Base-by-base conservation (phyloP, 2,329 filamentous ascomycete genomes). In the Apiospora aurea region DNA sequence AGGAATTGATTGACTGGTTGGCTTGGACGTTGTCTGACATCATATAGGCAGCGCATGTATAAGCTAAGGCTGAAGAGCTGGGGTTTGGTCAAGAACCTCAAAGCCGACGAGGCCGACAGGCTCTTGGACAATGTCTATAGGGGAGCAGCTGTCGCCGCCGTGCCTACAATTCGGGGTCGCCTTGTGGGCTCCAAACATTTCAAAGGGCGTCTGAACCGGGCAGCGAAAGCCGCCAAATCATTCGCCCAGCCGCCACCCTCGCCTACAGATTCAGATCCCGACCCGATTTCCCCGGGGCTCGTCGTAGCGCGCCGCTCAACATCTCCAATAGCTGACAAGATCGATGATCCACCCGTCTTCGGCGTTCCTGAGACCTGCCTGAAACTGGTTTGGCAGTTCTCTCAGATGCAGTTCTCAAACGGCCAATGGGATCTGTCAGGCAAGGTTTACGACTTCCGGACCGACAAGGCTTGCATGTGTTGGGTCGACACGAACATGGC, bases 81-180 rank as follows among this genome's bases (percentile, higher is more conserved):
- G 64, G 64, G 64, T 18, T 29, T 67, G 38, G 14, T 46, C n/a
- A 67, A 67, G 34, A 67, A 67, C 64, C 38, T 67, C 38, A 67
- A 67, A 21, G 11, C 38, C 38, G 38, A 67, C 2, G 64, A 68
- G n/a, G 66, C 66, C 14, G 66, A 68, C 13, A 24, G 44, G 41
- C 41, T 68, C 43, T 34, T 68, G 14, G 66, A 47, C 4, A n/a
- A 68, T 18, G 66, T n/a, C 13, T 68, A 46, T 41, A 46, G 16
- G n/a, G 66, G 66, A 34, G 18, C n/a, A 13, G 10, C 14, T 13
- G 4, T 14, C n/a, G 26, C 66, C 1, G 41, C 24, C 18, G 16
- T 41, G 3, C 66, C 66, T 2, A 14, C 18, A 11, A 68, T 68
- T 13, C n/a, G 21, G 11, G 66, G 66, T 18, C 66, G 66, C 7